Percentiles rank a stretch among this genome's conserved stretches.
phyloP scores from a whole-genome alignment of 208 protist species.

The Trypanosoma congolense region DNA sequence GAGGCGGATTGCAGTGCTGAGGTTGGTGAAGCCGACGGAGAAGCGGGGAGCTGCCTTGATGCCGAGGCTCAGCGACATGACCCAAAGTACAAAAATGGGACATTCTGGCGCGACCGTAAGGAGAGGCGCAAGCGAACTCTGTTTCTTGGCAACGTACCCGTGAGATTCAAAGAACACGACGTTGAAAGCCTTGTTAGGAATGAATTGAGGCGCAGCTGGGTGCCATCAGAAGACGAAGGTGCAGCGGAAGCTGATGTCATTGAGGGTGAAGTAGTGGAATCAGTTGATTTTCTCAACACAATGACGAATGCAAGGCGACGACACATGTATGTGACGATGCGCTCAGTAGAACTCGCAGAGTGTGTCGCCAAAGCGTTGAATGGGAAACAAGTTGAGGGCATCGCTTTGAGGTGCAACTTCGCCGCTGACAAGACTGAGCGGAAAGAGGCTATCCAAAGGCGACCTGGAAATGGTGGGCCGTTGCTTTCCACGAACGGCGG shows the following conservation, averaged over 20 bases:
- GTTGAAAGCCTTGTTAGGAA: conserved; percentile 63
- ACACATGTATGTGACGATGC: conserved; percentile 77
- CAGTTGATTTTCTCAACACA: conserved; percentile 62
- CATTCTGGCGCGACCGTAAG: conserved; percentile 80
- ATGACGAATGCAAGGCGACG: conserved; percentile 53
- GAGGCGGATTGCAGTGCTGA: conserved; percentile 2
- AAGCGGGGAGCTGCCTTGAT: neutral
- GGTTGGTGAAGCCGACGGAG: neutral
- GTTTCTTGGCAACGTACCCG: conserved; percentile 79
- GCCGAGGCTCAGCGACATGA: conserved; percentile 48
- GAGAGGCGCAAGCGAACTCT: conserved; percentile 68
- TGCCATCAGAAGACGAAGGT: conserved; percentile 21
- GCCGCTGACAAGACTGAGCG: conserved; percentile 76
- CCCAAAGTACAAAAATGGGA: conserved; percentile 79
- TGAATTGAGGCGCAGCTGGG: neutral
- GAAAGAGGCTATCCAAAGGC: conserved; percentile 55
- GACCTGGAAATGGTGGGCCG: no score
- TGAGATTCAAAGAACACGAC: conserved; percentile 37
- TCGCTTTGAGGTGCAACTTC: conserved; percentile 78
- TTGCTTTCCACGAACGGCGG: neutral
- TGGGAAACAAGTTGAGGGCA: conserved; percentile 40
- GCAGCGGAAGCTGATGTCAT: conserved; percentile 16
- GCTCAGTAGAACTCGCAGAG: conserved; percentile 45
- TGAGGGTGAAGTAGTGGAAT: conserved; percentile 34
- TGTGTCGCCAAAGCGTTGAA: conserved; percentile 47